Evolutionary conservation across 768 basidiomycete species (phyloP), one percentile per base, ranked within the genome.

Genomic region (Lentinula sp.): DNA sequence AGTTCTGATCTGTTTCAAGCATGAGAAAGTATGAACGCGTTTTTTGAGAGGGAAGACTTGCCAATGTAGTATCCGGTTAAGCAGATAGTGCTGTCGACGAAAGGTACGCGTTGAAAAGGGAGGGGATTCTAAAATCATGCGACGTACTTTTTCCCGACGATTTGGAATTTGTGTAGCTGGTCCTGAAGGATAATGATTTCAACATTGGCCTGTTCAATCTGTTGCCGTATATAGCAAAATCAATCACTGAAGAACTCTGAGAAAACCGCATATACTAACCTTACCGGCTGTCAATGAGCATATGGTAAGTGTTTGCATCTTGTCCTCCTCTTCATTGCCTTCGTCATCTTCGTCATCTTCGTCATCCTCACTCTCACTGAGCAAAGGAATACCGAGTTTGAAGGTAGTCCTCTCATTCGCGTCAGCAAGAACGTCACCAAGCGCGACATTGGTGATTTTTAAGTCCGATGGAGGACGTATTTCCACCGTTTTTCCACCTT

Each of bases 11-110:
- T 89, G 61, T 28, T 42, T 35, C 56, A 56, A n/a, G 53, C 46
- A 55, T 59, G 18, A 57, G 53, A 63, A 21, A 21, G 57, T 32
- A 28, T 31, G 37, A 16, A 59, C 2, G 35, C 23, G 42, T 51
- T 46, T 37, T 21, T 59, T 39, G 57, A 55, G 56, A 50, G 39
- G 42, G 40, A 50, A 62, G 43, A 69, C 78, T 49, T 72, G 89
- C 89, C 84, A 70, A 95, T 83, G 73, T 93, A 94, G 74, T 94
- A 93, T 59, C 93, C 93, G 64, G 87, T 85, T 63, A 95, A 74
- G 74, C 92, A 85, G 53, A 94, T 79, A 53, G 87, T 75, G 71
- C 88, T 91, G 59, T 3, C 6, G 57, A 59, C 31, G 13, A 34
- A 62, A 62, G 62, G 18, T 69, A 23, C 61, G 63, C 67, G 65